phyloP scores from a whole-genome alignment of 148 eudicot genomes.

The Arbutus unedo region DNA sequence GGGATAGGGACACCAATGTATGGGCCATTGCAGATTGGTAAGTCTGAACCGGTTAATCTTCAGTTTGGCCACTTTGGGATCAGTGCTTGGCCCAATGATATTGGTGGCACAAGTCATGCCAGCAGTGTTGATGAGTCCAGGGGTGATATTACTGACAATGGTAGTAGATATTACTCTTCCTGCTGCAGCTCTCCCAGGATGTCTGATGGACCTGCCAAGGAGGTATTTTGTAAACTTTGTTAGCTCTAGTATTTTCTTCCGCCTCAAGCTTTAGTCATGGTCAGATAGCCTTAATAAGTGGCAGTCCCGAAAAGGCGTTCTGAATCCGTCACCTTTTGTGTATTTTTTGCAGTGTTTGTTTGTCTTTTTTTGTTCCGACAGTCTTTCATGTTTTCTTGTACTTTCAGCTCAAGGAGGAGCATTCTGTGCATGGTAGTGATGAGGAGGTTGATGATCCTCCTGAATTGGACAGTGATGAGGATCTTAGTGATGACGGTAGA shows the following conservation, averaged over 20 bases:
- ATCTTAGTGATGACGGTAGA: slow-evolving; percentile 52
- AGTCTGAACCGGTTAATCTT: slow-evolving; percentile 84
- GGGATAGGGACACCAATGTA: slow-evolving; percentile 68
- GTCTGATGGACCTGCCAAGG: slow-evolving; percentile 77
- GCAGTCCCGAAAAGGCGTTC: neutral
- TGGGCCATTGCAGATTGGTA: slow-evolving; percentile 73
- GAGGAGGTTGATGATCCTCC: slow-evolving; percentile 83
- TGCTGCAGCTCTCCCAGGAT: slow-evolving; percentile 78
- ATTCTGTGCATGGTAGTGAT: slow-evolving; percentile 83
- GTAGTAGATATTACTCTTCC: slow-evolving; percentile 74
- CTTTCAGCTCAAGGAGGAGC: slow-evolving; percentile 74
- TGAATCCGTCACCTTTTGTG: neutral
- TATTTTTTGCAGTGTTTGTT: neutral
- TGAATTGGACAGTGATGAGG: slow-evolving; percentile 81
- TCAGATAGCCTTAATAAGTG: neutral
- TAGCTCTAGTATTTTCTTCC: too few relatives aligned
- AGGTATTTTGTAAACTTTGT: slow-evolving; percentile 37
- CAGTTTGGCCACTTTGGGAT: slow-evolving; percentile 97
- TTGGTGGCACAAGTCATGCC: slow-evolving; percentile 79
- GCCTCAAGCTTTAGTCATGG: neutral
- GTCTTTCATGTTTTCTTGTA: neutral
- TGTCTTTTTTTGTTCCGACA: neutral
- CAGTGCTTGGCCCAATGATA: slow-evolving; percentile 93
- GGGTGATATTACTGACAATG: slow-evolving; percentile 65
- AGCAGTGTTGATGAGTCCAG: slow-evolving; percentile 79